phyloP scores from a whole-genome alignment of 1,139 yeast species.

The Zygoascus sp. region DNA sequence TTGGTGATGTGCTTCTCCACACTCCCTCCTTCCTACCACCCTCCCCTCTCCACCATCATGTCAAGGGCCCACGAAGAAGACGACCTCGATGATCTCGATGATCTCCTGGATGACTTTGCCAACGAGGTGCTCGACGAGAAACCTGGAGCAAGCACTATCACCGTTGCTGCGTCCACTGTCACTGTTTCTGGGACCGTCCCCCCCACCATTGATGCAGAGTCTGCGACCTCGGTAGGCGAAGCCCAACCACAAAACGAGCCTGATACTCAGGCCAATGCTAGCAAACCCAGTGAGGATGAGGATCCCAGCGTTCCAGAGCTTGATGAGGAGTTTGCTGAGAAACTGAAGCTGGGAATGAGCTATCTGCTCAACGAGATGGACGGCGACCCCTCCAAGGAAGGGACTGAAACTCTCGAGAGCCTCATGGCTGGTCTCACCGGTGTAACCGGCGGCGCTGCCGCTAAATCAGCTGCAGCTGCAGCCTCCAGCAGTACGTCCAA shows the following conservation, averaged over 20 bases:
- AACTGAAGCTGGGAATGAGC: slow-evolving; percentile 36
- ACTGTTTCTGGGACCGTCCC: neutral
- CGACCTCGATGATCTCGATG: slow-evolving; percentile 41
- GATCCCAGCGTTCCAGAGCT: slow-evolving; percentile 38
- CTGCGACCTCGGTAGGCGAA: neutral
- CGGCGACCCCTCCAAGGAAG: slow-evolving; percentile 50
- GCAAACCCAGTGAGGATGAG: slow-evolving; percentile 5
- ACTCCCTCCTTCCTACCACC: neutral
- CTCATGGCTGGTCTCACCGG: slow-evolving; percentile 47
- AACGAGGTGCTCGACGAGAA: slow-evolving; percentile 67
- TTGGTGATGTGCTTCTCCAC: neutral
- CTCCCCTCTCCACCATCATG: neutral
- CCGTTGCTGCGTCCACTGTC: neutral
- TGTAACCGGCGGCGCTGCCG: slow-evolving; percentile 31
- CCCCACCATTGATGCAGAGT: neutral
- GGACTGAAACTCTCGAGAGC: slow-evolving; percentile 52
- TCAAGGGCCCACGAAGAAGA: slow-evolving; percentile 24
- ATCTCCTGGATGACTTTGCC: slow-evolving; percentile 45
- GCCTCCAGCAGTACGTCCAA: slow-evolving; percentile 7
- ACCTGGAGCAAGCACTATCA: slow-evolving; percentile 39
- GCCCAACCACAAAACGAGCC: neutral
- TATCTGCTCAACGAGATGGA: slow-evolving; percentile 53
- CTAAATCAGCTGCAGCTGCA: slow-evolving; percentile 3
- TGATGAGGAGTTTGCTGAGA: slow-evolving; percentile 43
- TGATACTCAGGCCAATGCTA: neutral